A percentile compares a stretch with the other conserved stretches of the same genome.
Evolutionary conservation across 2,329 filamentous ascomycete genomes (phyloP).

Genomic region (Cercospora berteroae): DNA sequence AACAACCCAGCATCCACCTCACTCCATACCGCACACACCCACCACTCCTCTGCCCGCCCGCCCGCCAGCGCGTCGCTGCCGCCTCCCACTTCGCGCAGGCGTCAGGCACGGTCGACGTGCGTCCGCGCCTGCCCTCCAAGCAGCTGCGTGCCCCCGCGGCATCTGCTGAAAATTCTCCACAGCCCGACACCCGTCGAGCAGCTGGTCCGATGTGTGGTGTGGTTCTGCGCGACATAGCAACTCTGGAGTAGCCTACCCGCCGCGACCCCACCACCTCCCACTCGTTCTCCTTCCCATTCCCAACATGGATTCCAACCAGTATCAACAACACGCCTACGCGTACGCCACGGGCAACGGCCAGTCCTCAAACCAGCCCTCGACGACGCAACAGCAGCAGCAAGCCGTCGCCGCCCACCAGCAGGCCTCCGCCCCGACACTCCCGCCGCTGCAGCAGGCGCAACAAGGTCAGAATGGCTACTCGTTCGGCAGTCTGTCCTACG

Average conservation of each 20-base stretch:
- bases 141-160: background rate
- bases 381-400: slow-evolving; percentile 23
- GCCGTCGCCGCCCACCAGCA: slow-evolving; percentile 22
- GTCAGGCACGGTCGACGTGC: slow-evolving; percentile 5
- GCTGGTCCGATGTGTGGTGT: slow-evolving; percentile 10
- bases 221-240: slow-evolving; percentile 5
- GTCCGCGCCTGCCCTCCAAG: slow-evolving; percentile 4
- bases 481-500: slow-evolving; percentile 38
- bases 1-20: slow-evolving; percentile 3
- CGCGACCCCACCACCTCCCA: slow-evolving; percentile 6
- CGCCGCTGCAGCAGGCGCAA: slow-evolving; percentile 35
- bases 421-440: slow-evolving; percentile 36
- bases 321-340: slow-evolving; percentile 12
- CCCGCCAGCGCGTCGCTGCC: slow-evolving; percentile 1
- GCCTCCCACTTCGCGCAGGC: background rate
- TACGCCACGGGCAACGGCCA: slow-evolving; percentile 22
- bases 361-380: slow-evolving; percentile 20
- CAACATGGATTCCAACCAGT: slow-evolving; percentile 19
- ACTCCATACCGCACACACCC: background rate
- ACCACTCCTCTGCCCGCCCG: background rate
- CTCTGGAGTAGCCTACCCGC: slow-evolving; percentile 12
- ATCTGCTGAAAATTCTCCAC: slow-evolving; percentile 11
- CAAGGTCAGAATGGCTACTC: slow-evolving; percentile 35
- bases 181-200: background rate
- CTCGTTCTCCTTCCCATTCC: background rate